These are phyloP conservation scores for Geotrichum candidum DNA, from an alignment of 1,139 yeast species.

Conservation along the genomic window DNA sequence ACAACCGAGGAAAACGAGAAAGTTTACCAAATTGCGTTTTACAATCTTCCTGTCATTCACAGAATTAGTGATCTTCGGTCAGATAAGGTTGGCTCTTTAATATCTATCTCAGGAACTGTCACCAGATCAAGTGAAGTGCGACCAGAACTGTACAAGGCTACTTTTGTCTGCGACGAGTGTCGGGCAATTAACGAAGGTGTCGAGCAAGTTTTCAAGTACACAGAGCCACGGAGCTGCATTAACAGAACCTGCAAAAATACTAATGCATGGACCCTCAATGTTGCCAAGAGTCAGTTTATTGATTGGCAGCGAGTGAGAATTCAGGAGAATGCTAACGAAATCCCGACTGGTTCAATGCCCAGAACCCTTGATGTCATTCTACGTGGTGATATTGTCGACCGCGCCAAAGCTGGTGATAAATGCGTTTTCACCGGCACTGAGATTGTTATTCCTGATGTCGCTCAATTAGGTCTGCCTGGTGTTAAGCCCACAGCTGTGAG, in stretches of 20 bases:
- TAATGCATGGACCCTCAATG: slow-evolving; percentile 76
- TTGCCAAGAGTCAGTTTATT: slow-evolving; percentile 76
- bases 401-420: slow-evolving; percentile 97
- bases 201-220: slow-evolving; percentile 88
- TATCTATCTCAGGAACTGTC: slow-evolving; percentile 90
- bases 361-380: slow-evolving; percentile 89
- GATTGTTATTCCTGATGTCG: slow-evolving; percentile 90
- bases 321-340: slow-evolving; percentile 91
- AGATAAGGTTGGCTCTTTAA: slow-evolving; percentile 77
- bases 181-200: slow-evolving; percentile 80
- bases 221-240: slow-evolving; percentile 92
- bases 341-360: slow-evolving; percentile 99
- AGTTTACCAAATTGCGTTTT: slow-evolving; percentile 83
- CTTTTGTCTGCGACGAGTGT: slow-evolving; percentile 87
- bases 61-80: slow-evolving; percentile 88
- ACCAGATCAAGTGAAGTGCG: slow-evolving; percentile 96
- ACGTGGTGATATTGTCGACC: slow-evolving; percentile 91
- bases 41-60: slow-evolving; percentile 74
- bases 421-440: slow-evolving; percentile 94
- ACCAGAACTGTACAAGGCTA: slow-evolving; percentile 84
- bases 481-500: slow-evolving; percentile 79
- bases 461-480: slow-evolving; percentile 96
- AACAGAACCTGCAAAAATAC: slow-evolving; percentile 85
- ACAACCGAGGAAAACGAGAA: slow-evolving; percentile 53
- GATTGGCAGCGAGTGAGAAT: slow-evolving; percentile 98